Evolutionary conservation across 2,329 filamentous ascomycete species (phyloP).

Genomic region (Cercospora citrullina): DNA sequence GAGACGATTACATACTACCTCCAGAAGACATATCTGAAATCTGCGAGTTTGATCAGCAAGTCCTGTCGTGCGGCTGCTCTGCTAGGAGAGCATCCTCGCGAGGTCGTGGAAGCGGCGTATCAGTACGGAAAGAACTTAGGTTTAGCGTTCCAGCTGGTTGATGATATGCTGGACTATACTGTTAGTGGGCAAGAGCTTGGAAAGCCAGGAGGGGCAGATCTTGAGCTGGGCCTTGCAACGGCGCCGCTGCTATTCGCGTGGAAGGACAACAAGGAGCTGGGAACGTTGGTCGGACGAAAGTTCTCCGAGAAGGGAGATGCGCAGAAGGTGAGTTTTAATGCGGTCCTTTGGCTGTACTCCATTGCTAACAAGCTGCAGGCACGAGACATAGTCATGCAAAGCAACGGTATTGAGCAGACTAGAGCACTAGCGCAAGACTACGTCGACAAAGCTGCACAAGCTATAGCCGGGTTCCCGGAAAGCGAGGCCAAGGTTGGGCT

Average conservation of each 20-base stretch:
- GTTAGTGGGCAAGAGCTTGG: conserved; percentile 80
- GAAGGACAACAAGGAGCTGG: conserved; percentile 75
- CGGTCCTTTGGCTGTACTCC: background rate
- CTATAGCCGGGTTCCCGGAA: conserved; percentile 84
- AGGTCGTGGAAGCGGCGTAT: conserved; percentile 89
- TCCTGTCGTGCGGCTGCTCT: conserved; percentile 88
- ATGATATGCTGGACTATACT: conserved; percentile 97
- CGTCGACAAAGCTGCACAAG: conserved; percentile 78
- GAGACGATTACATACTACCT: conserved; percentile 91
- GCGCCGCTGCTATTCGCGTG: conserved; percentile 94
- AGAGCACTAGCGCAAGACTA: conserved; percentile 88
- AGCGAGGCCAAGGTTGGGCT: conserved; percentile 91
- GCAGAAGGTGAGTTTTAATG: conserved; percentile 63
- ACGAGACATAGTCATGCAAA: conserved; percentile 76
- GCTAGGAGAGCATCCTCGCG: conserved; percentile 71
- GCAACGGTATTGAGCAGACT: conserved; percentile 89
- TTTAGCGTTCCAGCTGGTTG: conserved; percentile 93
- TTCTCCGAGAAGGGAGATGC: conserved; percentile 84
- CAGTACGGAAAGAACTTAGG: conserved; percentile 90
- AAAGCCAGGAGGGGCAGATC: conserved; percentile 90
- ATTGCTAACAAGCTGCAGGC: conserved; percentile 60
- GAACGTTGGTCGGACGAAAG: conserved; percentile 85
- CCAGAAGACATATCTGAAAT: conserved; percentile 98
- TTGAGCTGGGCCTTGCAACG: conserved; percentile 90
- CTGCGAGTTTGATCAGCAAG: conserved; percentile 92